Conservation (phyloP, 2,329 filamentous ascomycete species). For the Arthrobotrys musiformis region DNA sequence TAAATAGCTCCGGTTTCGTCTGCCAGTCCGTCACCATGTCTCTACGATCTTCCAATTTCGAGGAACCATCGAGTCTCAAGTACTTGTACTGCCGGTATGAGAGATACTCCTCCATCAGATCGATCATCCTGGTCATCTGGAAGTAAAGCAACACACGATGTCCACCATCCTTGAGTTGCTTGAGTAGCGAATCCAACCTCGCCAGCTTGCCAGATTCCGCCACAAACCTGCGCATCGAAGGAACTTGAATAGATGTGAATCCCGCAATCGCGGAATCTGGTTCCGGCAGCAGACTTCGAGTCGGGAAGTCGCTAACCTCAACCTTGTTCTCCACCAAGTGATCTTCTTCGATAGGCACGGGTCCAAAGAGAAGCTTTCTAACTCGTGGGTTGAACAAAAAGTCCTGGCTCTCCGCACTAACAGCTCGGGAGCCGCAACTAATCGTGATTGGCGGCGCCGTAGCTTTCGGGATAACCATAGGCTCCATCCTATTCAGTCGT, state of each 20-base stretch:
- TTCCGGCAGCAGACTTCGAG: constrained; percentile 74
- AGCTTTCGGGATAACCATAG: constrained; percentile 79
- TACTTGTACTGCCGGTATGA: constrained; percentile 99
- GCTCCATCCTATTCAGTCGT: constrained; percentile 81
- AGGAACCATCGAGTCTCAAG: constrained; percentile 93
- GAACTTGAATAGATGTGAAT: constrained; percentile 90
- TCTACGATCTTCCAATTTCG: constrained; percentile 94
- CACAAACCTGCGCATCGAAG: constrained; percentile 96
- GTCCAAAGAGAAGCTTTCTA: constrained; percentile 79
- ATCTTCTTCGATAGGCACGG: constrained; percentile 73
- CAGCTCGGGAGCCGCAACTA: constrained; percentile 75
- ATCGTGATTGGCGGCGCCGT: constrained; percentile 88
- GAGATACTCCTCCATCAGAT: constrained; percentile 98
- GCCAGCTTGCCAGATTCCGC: constrained; percentile 97
- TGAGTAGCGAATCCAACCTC: constrained; percentile 85
- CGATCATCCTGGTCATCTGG: constrained; percentile 99
- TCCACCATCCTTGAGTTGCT: constrained; percentile 87
- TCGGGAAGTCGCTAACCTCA: constrained; percentile 73
- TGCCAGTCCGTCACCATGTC: constrained; percentile 98
- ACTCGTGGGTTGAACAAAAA: constrained; percentile 81
- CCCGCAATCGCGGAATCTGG: constrained; percentile 83
- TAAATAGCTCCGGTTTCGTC: constrained; percentile 90
- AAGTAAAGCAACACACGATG: constrained; percentile 98
- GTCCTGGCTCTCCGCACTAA: constrained; percentile 73
- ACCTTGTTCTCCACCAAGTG: constrained; percentile 79